These are phyloP conservation scores for Malus sylvestris DNA, from an alignment of 306 rosid genomes.

Conservation along the genomic window DNA sequence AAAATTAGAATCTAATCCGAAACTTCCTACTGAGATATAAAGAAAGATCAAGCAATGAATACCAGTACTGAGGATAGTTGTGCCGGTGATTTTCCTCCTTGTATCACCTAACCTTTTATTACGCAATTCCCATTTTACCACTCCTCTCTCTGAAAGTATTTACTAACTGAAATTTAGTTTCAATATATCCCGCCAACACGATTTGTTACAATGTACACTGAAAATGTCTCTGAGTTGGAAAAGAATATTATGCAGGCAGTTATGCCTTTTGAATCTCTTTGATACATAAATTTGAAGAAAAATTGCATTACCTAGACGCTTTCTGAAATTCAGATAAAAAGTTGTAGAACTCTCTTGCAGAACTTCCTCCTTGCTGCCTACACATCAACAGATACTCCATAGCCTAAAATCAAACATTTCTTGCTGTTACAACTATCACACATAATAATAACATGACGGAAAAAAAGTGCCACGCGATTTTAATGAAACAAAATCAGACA, in stretches of 20 bases:
- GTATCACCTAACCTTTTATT: neutral
- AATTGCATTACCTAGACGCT: slow-evolving; percentile 61
- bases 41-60: neutral
- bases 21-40: neutral
- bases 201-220: neutral
- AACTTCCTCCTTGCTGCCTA: slow-evolving; percentile 61
- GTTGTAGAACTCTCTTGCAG: slow-evolving; percentile 48
- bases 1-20: neutral
- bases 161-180: neutral
- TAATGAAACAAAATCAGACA: neutral
- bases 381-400: slow-evolving; percentile 75
- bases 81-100: neutral
- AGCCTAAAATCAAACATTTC: slow-evolving; percentile 42
- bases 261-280: neutral
- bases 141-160: neutral
- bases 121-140: neutral
- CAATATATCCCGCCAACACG: too few species aligned
- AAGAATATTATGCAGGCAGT: neutral
- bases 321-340: slow-evolving; percentile 78
- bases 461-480: neutral
- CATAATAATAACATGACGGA: neutral
- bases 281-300: neutral
- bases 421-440: neutral
- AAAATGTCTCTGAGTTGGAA: neutral
- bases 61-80: neutral